phyloP scores from a whole-genome alignment of 108 stramenopile genomes.

The Pseudonitzschia delicatissima region DNA sequence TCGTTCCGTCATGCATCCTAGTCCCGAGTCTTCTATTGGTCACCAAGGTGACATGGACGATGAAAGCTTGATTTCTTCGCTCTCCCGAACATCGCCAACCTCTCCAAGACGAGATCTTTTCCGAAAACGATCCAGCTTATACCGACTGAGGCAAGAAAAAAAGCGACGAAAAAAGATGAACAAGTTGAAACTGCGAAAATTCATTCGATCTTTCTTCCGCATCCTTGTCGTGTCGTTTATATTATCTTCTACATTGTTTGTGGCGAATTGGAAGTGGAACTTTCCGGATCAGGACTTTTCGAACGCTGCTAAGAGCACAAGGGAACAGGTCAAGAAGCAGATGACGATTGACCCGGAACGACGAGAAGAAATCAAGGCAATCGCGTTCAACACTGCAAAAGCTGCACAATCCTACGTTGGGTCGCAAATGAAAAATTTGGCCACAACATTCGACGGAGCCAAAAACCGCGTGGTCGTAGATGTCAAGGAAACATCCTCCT shows the following conservation, averaged over 20 bases:
- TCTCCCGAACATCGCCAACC: background rate
- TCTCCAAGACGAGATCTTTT: background rate
- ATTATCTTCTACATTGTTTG: background rate
- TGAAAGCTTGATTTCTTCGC: background rate
- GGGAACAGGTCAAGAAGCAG: background rate
- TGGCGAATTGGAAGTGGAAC: constrained; percentile 18
- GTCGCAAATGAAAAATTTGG: background rate
- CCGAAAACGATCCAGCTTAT: constrained; percentile 1
- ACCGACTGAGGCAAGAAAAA: background rate
- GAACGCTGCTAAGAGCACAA: background rate
- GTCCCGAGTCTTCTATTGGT: background rate
- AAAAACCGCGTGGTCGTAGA: background rate
- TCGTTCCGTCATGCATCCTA: background rate
- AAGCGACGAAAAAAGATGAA: constrained; percentile 23
- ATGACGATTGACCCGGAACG: background rate
- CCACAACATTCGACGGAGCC: background rate
- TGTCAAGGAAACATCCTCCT: background rate
- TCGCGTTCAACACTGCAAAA: background rate
- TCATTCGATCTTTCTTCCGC: background rate
- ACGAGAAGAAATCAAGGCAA: background rate
- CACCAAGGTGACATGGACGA: background rate
- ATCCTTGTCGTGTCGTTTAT: background rate
- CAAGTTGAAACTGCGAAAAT: constrained; percentile 11
- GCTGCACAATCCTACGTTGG: background rate
- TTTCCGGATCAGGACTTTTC: constrained; percentile 12